Evolutionary conservation across 78 protist species (phyloP), one percentile per base, ranked within the genome.

Genomic region (Chrysochromulina parva): DNA sequence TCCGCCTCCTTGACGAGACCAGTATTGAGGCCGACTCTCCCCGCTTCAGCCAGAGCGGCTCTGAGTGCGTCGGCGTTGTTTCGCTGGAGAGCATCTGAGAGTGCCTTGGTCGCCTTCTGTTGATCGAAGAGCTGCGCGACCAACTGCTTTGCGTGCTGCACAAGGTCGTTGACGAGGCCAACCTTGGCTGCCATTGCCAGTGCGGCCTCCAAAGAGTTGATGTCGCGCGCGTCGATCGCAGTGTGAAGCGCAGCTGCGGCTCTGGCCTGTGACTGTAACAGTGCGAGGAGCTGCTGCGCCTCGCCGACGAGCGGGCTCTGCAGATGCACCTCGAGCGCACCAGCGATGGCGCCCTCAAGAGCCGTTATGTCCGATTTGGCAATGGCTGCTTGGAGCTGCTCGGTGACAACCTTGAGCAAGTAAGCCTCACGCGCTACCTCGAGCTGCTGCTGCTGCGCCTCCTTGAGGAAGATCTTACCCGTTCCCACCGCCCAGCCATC

Each of bases 401-500:
- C 28, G 26, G 55, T 48, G 52, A 74, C 20, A 26, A 74, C 82
- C 26, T 57, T 53, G 28, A 16, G 52, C 53, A 74, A 3, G 82
- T 74, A 19, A 20, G 57, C 1, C 82, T 74, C 82, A 11, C 82
- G 82, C 52, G 82, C 82, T 13, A 74, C 82, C 82, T 74, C 82
- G 52, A 74, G 82, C 82, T 74, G 82, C 55, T 74, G 82, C 82
- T 74, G 82, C 19, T 48, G 82, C 28, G 53, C 3, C 54, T 53
- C 82, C 55, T 74, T 74, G n/a, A 74, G 5, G 55, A 74, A 74
- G 82, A 74, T 20, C 82, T 74, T 74, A 11, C 28, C 16, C 52
- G 82, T 74, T 13, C 82, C 82, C 26, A 74, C 58, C 11, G 82
- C 82, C 82, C 82, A 74, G 57, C 82, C 82, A 4, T 7, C 82